Conservation (phyloP, 139 green algal genomes). For the Diplosphaera chodatii region DNA sequence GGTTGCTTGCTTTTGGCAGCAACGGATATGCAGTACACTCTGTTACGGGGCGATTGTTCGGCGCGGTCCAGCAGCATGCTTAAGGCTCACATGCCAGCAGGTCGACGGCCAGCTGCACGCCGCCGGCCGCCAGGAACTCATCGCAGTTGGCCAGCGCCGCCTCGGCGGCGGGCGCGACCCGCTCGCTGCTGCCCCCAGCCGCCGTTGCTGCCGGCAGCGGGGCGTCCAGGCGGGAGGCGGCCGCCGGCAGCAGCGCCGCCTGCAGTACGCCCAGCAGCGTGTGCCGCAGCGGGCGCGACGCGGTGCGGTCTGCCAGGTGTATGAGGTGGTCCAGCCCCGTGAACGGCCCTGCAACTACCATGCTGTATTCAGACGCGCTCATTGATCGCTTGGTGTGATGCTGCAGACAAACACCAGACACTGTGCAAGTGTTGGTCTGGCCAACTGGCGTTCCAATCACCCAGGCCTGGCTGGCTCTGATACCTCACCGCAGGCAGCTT, state of each 20-base stretch:
- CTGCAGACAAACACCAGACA: no score
- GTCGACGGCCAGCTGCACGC: slow-evolving; percentile 74
- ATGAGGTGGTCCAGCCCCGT: slow-evolving; percentile 68
- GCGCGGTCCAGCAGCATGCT: no score
- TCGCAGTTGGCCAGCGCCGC: slow-evolving; percentile 52
- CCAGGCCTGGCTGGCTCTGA: no score
- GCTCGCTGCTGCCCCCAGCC: not conserved
- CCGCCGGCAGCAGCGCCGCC: slow-evolving; percentile 57
- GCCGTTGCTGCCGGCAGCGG: not conserved
- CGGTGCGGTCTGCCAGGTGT: slow-evolving; percentile 62
- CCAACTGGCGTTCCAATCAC: no score
- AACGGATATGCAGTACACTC: no score
- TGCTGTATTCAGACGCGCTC: no score
- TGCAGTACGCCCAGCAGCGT: slow-evolving; percentile 71
- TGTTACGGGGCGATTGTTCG: no score
- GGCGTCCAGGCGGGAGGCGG: slow-evolving; percentile 1
- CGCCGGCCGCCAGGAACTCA: slow-evolving; percentile 57
- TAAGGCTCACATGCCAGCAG: slow-evolving; percentile 45
- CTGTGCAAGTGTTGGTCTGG: no score
- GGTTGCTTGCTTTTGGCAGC: no score
- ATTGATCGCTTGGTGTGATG: no score
- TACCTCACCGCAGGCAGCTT: no score
- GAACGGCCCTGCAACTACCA: slow-evolving; percentile 50
- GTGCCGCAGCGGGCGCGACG: slow-evolving; percentile 50
- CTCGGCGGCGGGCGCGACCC: not conserved